Evolutionary conservation across 768 basidiomycete genomes (phyloP).

Genomic region (Dacryopinax primogenitus): DNA sequence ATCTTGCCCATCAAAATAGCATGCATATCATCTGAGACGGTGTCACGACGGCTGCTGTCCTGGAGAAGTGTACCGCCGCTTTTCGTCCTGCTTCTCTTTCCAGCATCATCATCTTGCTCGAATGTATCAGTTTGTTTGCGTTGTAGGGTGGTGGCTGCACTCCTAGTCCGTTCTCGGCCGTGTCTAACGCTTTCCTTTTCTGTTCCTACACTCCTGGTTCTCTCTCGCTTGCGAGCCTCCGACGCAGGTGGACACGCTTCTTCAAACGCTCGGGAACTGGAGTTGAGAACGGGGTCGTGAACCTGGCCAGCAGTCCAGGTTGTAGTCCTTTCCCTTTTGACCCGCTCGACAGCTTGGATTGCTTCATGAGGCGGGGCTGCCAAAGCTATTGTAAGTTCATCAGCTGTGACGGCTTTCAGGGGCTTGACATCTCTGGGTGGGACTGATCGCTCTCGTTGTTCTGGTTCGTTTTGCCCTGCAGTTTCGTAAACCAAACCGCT

Average conservation of each 20-base stretch:
- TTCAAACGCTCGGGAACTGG: neutral
- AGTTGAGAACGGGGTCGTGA: neutral
- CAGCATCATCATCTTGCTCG: neutral
- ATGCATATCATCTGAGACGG: conserved; percentile 5
- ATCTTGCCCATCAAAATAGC: neutral
- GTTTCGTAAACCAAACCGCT: too few relatives aligned
- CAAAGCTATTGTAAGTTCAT: neutral
- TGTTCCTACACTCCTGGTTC: conserved; percentile 13
- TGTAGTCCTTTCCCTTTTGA: neutral
- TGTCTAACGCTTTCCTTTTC: neutral
- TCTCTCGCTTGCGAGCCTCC: conserved; percentile 11
- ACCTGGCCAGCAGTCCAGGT: conserved; percentile 1
- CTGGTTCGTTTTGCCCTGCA: neutral
- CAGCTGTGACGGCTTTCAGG: neutral
- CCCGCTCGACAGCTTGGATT: neutral
- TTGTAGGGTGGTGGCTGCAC: neutral
- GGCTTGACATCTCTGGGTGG: neutral
- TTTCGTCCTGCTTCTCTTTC: neutral
- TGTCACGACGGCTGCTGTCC: neutral
- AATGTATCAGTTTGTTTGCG: neutral
- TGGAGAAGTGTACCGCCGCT: neutral
- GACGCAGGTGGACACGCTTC: neutral
- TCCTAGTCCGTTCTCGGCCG: neutral
- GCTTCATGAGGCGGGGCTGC: neutral
- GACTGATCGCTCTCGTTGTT: neutral